Conservation (phyloP, 176 grass and related monocot genomes). For the Canna indica region DNA sequence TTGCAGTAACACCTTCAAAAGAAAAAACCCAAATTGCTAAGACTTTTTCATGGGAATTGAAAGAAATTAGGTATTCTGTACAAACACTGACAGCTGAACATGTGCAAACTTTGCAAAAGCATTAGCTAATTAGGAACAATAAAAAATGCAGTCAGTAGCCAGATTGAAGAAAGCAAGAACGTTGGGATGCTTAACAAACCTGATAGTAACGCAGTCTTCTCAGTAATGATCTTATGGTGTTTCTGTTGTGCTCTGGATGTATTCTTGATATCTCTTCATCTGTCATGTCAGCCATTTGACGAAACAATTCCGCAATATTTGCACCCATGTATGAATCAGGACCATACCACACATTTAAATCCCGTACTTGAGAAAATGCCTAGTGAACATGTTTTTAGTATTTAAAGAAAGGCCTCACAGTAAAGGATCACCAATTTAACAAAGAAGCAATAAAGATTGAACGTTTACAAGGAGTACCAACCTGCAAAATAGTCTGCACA, state of each 20-base stretch:
- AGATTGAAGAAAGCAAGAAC: slow-evolving; percentile 12
- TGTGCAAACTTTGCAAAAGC: background rate
- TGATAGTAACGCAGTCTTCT: slow-evolving; percentile 66
- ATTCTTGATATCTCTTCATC: slow-evolving; percentile 88
- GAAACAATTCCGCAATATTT: slow-evolving; percentile 86
- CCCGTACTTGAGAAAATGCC: slow-evolving; percentile 86
- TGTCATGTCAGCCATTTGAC: slow-evolving; percentile 72
- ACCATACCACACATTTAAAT: slow-evolving; percentile 88
- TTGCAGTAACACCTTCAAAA: background rate
- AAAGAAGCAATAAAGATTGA: background rate
- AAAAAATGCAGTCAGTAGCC: background rate
- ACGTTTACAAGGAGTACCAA: slow-evolving; percentile 18
- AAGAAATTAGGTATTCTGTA: background rate
- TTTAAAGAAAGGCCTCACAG: slow-evolving; percentile 4
- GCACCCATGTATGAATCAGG: slow-evolving; percentile 99
- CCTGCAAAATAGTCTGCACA: slow-evolving; percentile 94
- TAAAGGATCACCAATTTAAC: background rate
- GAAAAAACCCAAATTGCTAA: background rate
- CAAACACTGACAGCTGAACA: background rate
- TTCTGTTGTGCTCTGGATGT: slow-evolving; percentile 65
- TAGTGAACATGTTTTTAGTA: slow-evolving; percentile 23
- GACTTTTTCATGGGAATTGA: background rate
- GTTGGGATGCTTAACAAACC: slow-evolving; percentile 31
- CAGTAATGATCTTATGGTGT: slow-evolving; percentile 59
- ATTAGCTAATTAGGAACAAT: background rate